Percentiles rank a stretch among this genome's conserved stretches.
Conservation (phyloP, 164 flowering plant genomes). For the Saururus chinensis region DNA sequence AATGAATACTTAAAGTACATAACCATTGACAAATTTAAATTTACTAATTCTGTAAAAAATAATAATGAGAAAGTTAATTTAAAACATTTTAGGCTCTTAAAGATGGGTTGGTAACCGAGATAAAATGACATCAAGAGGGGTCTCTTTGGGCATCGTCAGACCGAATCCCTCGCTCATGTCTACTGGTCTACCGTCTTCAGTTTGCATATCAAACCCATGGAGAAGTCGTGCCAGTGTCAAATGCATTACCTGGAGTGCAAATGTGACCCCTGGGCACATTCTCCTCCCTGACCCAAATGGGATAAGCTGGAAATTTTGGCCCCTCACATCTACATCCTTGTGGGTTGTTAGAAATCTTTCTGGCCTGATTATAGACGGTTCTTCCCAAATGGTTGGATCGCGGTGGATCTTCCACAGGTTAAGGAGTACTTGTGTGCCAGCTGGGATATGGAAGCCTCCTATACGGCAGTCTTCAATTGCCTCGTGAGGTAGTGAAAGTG, state of each 20-base stretch:
- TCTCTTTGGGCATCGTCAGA: background rate
- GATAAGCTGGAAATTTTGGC: conserved; percentile 7
- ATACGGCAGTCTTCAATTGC: conserved; percentile 8
- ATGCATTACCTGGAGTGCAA: conserved; percentile 1
- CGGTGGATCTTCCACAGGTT: conserved; percentile 7
- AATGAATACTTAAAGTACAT: too few relatives aligned
- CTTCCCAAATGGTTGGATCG: conserved; percentile 8
- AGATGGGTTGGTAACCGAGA: too few relatives aligned
- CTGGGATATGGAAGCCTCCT: conserved; percentile 5
- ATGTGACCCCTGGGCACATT: conserved; percentile 4
- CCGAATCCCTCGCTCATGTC: conserved; percentile 13
- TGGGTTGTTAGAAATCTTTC: conserved; percentile 8
- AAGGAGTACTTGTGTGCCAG: background rate
- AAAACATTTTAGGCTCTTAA: too few relatives aligned
- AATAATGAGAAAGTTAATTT: too few relatives aligned
- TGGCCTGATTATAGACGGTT: conserved; percentile 2
- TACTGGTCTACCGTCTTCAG: background rate
- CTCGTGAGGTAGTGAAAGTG: conserved; percentile 6
- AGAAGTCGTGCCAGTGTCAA: conserved; percentile 9
- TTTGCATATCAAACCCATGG: conserved; percentile 4
- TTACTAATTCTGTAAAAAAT: too few relatives aligned
- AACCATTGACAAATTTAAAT: too few relatives aligned
- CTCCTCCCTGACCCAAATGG: conserved; percentile 9
- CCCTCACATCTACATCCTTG: conserved; percentile 3
- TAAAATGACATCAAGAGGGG: background rate